These are phyloP conservation scores for Thalassiosira oceanica DNA, from an alignment of 352 stramenopile genomes.

Conservation along the genomic window DNA sequence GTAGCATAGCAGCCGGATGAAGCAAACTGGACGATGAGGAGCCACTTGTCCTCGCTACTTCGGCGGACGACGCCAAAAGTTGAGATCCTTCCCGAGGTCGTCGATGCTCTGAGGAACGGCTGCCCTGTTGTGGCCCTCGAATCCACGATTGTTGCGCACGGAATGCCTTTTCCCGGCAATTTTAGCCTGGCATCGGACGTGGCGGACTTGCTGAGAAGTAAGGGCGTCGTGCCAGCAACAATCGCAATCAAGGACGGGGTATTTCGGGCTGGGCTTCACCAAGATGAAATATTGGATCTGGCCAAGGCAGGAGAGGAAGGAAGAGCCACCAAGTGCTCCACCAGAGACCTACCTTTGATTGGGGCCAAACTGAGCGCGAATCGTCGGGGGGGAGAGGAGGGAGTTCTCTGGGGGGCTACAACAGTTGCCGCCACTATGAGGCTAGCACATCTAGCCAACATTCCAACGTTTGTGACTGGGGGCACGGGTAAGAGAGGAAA, in stretches of 20 bases:
- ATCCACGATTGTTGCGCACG: constrained; percentile 99
- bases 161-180: constrained; percentile 98
- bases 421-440: constrained; percentile 97
- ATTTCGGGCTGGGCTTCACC: constrained; percentile 78
- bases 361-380: constrained; percentile 19
- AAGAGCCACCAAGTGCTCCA: constrained; percentile 84
- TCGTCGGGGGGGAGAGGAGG: constrained; percentile 2
- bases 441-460: constrained; percentile 90
- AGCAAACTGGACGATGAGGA: too few species aligned
- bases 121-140: constrained; percentile 89
- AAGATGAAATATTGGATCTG: constrained; percentile 82
- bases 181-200: constrained; percentile 89
- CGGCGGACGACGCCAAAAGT: constrained; percentile 7
- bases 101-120: constrained; percentile 16
- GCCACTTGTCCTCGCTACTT: too few species aligned
- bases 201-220: constrained; percentile 84
- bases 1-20: too few species aligned
- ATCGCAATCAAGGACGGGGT: constrained; percentile 94
- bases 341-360: constrained; percentile 77
- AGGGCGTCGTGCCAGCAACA: constrained; percentile 87
- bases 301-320: constrained; percentile 61
- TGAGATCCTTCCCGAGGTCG: constrained; percentile 39
- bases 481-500: too few species aligned
- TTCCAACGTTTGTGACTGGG: constrained; percentile 96
- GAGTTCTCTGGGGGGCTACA: constrained; percentile 79